Conservation (phyloP, 495 filamentous ascomycete species). For the Chaetomium fimeti region DNA sequence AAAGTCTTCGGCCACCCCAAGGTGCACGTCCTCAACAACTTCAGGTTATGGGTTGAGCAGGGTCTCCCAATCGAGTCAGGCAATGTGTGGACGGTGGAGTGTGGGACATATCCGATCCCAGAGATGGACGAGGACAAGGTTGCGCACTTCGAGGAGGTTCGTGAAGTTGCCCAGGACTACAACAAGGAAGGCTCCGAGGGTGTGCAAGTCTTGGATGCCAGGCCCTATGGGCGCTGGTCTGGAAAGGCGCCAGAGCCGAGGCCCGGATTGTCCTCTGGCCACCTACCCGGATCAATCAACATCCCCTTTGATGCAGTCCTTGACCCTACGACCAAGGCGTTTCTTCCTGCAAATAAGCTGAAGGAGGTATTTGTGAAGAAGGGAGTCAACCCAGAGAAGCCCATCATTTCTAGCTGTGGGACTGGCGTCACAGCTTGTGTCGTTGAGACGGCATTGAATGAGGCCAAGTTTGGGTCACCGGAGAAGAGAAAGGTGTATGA, state of each 20-base stretch:
- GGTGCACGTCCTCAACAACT: conserved; percentile 93
- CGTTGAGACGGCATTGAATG: conserved; percentile 79
- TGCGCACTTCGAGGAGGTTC: conserved; percentile 71
- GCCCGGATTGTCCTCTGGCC: conserved; percentile 80
- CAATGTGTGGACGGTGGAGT: conserved; percentile 61
- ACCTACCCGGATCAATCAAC: conserved; percentile 85
- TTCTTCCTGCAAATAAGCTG: conserved; percentile 70
- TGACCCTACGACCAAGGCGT: conserved; percentile 75
- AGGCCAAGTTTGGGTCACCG: conserved; percentile 69
- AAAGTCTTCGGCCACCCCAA: conserved; percentile 84
- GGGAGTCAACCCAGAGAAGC: conserved; percentile 74
- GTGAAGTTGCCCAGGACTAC: conserved; percentile 67
- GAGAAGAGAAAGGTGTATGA: conserved; percentile 80
- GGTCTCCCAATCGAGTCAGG: conserved; percentile 78
- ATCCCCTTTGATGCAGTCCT: conserved; percentile 77
- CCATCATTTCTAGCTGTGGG: conserved; percentile 86
- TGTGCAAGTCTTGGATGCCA: conserved; percentile 87
- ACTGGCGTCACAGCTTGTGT: conserved; percentile 94
- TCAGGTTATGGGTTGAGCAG: conserved; percentile 81
- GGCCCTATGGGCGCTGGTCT: conserved; percentile 73
- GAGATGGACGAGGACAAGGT: conserved; percentile 51
- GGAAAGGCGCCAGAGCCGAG: conserved; percentile 86
- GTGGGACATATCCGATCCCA: conserved; percentile 55
- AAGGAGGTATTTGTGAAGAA: conserved; percentile 71
- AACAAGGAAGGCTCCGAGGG: conserved; percentile 76